A percentile compares a stretch with the other conserved stretches of the same genome.
phyloP scores from a whole-genome alignment of 164 flowering plant genomes.

The Magnolia changhungtana region DNA sequence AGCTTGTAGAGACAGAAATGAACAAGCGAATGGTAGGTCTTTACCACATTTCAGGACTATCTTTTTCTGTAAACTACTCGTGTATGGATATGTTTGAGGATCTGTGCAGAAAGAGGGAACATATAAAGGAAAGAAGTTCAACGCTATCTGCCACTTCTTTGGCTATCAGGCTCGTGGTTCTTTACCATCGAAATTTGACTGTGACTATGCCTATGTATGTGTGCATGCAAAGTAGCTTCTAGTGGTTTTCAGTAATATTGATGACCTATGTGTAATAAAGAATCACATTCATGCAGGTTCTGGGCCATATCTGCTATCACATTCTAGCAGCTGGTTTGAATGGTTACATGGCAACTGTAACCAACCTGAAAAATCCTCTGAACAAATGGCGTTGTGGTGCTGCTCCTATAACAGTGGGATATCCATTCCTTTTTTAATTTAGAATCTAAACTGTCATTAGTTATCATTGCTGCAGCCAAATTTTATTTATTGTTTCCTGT shows the following conservation, averaged over 20 bases:
- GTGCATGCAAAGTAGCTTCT: constrained; percentile 2
- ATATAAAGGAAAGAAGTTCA: constrained; percentile 96
- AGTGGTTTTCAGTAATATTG: neutral
- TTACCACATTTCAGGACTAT: neutral
- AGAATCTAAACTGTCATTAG: neutral
- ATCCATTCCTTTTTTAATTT: neutral
- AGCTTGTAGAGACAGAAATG: constrained; percentile 93
- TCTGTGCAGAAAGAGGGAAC: constrained; percentile 90
- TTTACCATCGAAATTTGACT: constrained; percentile 94
- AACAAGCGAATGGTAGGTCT: constrained; percentile 73
- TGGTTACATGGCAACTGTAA: constrained; percentile 95
- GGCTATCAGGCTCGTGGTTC: constrained; percentile 99
- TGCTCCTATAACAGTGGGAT: constrained; percentile 84
- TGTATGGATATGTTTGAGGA: neutral
- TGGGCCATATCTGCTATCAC: constrained; percentile 93
- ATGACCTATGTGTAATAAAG: constrained; percentile 5
- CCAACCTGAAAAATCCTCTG: constrained; percentile 85
- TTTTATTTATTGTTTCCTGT: no score
- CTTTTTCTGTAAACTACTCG: neutral
- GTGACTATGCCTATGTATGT: constrained; percentile 96
- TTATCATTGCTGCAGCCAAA: no score
- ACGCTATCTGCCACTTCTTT: constrained; percentile 97
- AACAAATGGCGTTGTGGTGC: constrained; percentile 99
- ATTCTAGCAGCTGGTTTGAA: constrained; percentile 93
- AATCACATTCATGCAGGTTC: constrained; percentile 54